phyloP scores from a whole-genome alignment of 768 basidiomycete species.

The Phylloporus scabripes region DNA sequence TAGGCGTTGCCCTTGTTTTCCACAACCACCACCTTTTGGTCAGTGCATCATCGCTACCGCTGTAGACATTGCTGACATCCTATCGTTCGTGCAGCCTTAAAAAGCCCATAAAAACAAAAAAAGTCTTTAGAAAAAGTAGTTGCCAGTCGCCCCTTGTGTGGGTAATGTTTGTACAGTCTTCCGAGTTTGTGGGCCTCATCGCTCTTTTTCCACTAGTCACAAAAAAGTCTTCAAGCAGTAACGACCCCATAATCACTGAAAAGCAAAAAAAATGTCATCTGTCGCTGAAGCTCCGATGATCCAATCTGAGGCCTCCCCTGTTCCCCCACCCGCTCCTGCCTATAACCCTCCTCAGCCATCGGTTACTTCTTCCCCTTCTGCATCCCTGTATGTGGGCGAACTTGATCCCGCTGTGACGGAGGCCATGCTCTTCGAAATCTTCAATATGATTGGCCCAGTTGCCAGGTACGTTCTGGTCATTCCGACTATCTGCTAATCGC shows the following conservation, averaged over 20 bases:
- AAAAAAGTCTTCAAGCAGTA: conserved; percentile 92
- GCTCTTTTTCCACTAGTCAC: conserved; percentile 35
- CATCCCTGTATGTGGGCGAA: conserved; percentile 98
- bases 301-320: conserved; percentile 44
- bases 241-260: conserved; percentile 65
- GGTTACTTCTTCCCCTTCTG: conserved; percentile 68
- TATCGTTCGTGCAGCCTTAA: conserved; percentile 41
- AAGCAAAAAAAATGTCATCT: conserved; percentile 47
- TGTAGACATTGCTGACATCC: conserved; percentile 14
- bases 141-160: conserved; percentile 70
- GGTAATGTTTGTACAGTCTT: conserved; percentile 25
- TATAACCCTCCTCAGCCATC: conserved; percentile 51
- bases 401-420: conserved; percentile 97
- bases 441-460: conserved; percentile 99
- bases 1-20: conserved; percentile 35
- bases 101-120: conserved; percentile 58
- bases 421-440: conserved; percentile 99
- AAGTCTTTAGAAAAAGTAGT: conserved; percentile 66
- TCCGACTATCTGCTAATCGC: not conserved
- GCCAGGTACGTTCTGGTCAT: conserved; percentile 61
- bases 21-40: conserved; percentile 66
- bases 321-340: conserved; percentile 43
- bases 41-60: conserved; percentile 24
- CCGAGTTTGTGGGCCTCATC: conserved; percentile 12
- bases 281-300: conserved; percentile 51